Evolutionary conservation across 345 rosid species (phyloP).

Genomic region (Sonneratia caseolaris): DNA sequence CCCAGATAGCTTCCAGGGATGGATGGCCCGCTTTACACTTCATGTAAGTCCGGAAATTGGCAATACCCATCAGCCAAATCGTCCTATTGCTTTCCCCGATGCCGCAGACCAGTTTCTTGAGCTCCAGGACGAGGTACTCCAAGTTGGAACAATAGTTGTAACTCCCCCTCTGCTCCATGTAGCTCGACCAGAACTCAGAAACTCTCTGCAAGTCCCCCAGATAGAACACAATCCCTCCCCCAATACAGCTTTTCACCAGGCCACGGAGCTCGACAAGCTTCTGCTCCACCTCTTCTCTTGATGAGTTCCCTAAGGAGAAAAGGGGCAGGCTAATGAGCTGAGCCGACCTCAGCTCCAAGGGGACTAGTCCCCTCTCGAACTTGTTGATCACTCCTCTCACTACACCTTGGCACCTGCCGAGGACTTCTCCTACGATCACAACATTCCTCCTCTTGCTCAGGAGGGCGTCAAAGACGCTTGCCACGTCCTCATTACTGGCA

Average conservation of each 20-base stretch:
- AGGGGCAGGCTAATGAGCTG: constrained; percentile 51
- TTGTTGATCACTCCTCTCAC: constrained; percentile 40
- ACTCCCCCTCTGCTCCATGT: constrained; percentile 34
- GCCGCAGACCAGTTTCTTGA: constrained; percentile 37
- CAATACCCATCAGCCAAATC: constrained; percentile 44
- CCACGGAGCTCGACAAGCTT: constrained; percentile 46
- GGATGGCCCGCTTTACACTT: constrained; percentile 56
- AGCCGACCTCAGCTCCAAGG: constrained; percentile 34
- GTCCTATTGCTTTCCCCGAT: constrained; percentile 21
- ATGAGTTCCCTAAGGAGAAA: constrained; percentile 28
- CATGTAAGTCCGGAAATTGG: constrained; percentile 43
- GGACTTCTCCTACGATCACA: constrained; percentile 41
- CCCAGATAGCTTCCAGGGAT: constrained; percentile 48
- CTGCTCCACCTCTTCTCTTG: constrained; percentile 47
- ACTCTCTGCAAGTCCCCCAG: constrained; percentile 57
- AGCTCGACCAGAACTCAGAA: constrained; percentile 47
- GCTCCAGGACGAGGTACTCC: constrained; percentile 48
- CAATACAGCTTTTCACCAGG: constrained; percentile 29
- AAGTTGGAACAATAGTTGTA: constrained; percentile 21
- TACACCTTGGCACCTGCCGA: constrained; percentile 28
- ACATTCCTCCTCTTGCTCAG: constrained; percentile 37
- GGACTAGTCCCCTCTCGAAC: constrained; percentile 41
- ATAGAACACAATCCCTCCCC: constrained; percentile 42
- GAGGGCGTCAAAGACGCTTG: constrained; percentile 31
- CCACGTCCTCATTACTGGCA: constrained; percentile 29